Conservation (phyloP, 768 basidiomycete species). For the Naganishia vaughanmartiniae region DNA sequence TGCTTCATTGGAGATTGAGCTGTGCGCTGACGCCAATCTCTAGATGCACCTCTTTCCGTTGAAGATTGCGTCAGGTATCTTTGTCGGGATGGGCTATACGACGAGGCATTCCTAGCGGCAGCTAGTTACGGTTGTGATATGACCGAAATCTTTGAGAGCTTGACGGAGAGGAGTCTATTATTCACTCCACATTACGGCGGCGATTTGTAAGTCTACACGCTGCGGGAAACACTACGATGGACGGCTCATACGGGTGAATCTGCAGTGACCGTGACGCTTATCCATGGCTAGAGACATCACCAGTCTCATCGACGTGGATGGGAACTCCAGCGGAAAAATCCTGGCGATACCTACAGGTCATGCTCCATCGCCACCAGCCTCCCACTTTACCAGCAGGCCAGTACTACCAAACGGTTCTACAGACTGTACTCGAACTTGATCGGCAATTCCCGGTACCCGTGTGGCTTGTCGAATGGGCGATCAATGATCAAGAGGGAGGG, state of each 20-base stretch:
- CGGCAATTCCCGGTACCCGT: conserved; percentile 61
- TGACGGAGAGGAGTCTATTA: conserved; percentile 75
- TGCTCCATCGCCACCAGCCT: conserved; percentile 60
- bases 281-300: conserved; percentile 65
- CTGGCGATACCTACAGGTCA: conserved; percentile 77
- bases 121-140: conserved; percentile 76
- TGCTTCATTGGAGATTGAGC: background rate
- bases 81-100: conserved; percentile 74
- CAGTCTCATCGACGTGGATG: conserved; percentile 68
- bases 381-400: conserved; percentile 69
- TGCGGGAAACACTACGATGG: conserved; percentile 7
- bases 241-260: conserved; percentile 28
- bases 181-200: conserved; percentile 48
- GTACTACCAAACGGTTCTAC: conserved; percentile 73
- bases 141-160: conserved; percentile 73
- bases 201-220: background rate
- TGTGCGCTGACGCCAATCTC: conserved; percentile 25
- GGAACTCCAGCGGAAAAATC: conserved; percentile 75
- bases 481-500: conserved; percentile 52
- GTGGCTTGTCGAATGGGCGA: conserved; percentile 69
- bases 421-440: conserved; percentile 71
- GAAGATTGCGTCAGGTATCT: conserved; percentile 70
- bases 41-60: conserved; percentile 47
- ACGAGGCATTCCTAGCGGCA: conserved; percentile 73
- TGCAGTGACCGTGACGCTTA: conserved; percentile 62